Percentiles rank a stretch among this genome's conserved stretches.
These are phyloP conservation scores for Neurospora tetraspora DNA, from an alignment of 495 filamentous ascomycete species.

Conservation along the genomic window DNA sequence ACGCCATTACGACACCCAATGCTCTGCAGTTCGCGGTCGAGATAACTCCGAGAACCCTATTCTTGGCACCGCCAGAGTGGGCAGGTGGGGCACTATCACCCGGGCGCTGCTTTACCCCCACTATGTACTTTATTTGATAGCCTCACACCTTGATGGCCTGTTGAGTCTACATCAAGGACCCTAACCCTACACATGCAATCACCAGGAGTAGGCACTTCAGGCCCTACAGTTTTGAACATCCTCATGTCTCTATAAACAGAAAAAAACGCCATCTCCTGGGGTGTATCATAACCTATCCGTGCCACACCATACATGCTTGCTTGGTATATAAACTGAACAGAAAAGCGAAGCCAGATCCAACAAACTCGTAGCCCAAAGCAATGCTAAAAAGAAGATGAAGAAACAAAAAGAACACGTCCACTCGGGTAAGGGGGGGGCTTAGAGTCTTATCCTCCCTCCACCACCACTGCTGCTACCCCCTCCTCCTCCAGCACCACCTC, in stretches of 20 bases:
- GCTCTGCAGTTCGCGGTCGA: not conserved
- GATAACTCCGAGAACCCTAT: not conserved
- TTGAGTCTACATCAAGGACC: not conserved
- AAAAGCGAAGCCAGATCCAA: not conserved
- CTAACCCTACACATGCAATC: not conserved
- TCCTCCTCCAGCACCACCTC: conserved; percentile 18
- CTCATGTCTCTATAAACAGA: not conserved
- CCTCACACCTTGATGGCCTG: not conserved
- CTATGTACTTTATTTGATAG: not conserved
- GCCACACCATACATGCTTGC: not conserved
- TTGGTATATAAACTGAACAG: not conserved
- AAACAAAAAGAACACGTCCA: not conserved
- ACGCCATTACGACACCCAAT: not conserved
- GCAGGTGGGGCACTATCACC: not conserved
- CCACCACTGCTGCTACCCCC: conserved; percentile 1
- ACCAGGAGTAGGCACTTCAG: not conserved
- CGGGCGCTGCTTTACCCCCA: not conserved
- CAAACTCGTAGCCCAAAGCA: not conserved
- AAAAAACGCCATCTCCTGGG: not conserved
- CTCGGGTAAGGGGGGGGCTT: not conserved
- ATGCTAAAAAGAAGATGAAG: not conserved
- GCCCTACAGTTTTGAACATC: not conserved
- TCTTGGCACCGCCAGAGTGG: not conserved
- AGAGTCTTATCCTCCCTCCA: conserved; percentile 17
- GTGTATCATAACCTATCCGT: not conserved